These are phyloP conservation scores for Globisporangium lucens DNA, from an alignment of 352 stramenopile genomes.

Conservation along the genomic window DNA sequence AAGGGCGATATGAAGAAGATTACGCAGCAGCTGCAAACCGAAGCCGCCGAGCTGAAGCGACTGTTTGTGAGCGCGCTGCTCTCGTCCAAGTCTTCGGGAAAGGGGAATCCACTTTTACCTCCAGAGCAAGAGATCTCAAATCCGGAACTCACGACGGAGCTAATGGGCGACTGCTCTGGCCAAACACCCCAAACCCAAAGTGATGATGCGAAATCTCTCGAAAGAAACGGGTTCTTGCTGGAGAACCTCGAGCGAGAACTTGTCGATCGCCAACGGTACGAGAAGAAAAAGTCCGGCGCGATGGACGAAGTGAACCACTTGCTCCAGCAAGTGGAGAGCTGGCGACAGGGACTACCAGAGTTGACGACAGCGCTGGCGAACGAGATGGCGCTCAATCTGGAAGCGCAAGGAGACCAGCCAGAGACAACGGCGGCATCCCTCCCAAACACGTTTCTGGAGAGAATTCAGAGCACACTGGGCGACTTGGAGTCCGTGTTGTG, in stretches of 20 bases:
- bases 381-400: slow-evolving; percentile 28
- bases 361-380: slow-evolving; percentile 30
- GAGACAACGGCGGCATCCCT: slow-evolving; percentile 17
- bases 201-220: not conserved
- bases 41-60: slow-evolving; percentile 63
- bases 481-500: slow-evolving; percentile 39
- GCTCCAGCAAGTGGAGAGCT: slow-evolving; percentile 40
- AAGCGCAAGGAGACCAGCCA: slow-evolving; percentile 12
- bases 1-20: slow-evolving; percentile 60
- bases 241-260: slow-evolving; percentile 46
- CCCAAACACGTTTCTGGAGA: slow-evolving; percentile 26
- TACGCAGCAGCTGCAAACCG: slow-evolving; percentile 62
- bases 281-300: slow-evolving; percentile 15
- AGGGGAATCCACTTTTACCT: not conserved
- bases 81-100: slow-evolving; percentile 20
- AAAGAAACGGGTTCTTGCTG: slow-evolving; percentile 34
- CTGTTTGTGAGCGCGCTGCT: slow-evolving; percentile 59
- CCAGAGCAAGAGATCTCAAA: slow-evolving; percentile 12
- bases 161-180: not conserved
- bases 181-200: not conserved
- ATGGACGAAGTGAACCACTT: slow-evolving; percentile 17
- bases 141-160: slow-evolving; percentile 11
- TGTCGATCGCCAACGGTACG: slow-evolving; percentile 16
- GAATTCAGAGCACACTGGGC: slow-evolving; percentile 26
- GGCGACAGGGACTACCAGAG: slow-evolving; percentile 27